Conservation (phyloP, 108 stramenopile species). For the Schizochytrium sp. region DNA sequence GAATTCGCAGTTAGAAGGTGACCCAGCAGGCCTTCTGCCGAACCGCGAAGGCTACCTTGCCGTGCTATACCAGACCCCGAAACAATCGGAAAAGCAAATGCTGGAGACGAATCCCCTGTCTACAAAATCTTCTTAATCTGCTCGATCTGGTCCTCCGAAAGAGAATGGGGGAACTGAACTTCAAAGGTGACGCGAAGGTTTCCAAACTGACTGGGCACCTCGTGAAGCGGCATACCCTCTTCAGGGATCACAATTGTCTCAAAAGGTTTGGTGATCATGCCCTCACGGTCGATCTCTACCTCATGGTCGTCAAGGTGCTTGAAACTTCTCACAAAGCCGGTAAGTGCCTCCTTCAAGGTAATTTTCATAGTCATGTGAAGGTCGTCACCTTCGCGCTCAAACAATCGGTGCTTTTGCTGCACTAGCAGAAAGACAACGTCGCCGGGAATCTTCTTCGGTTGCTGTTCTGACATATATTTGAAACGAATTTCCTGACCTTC, state of each 20-base stretch:
- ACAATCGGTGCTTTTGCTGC: conserved; percentile 70
- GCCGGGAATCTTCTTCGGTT: conserved; percentile 67
- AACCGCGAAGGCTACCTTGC: conserved; percentile 22
- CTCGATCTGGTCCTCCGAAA: conserved; percentile 51
- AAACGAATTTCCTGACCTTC: conserved; percentile 56
- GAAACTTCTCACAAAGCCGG: conserved; percentile 72
- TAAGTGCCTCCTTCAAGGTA: conserved; percentile 74
- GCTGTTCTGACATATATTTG: conserved; percentile 65
- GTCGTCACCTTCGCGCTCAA: conserved; percentile 73
- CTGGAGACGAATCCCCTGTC: not conserved
- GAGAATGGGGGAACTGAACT: conserved; percentile 64
- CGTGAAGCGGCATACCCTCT: conserved; percentile 77
- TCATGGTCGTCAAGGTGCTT: conserved; percentile 75
- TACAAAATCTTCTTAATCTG: conserved; percentile 39
- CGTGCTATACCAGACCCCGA: not conserved
- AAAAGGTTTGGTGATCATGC: conserved; percentile 69
- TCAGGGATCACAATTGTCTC: conserved; percentile 66
- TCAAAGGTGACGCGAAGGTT: conserved; percentile 66
- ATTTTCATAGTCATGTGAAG: conserved; percentile 73
- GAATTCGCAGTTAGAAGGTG: not conserved
- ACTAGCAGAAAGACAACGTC: conserved; percentile 73
- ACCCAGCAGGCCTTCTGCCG: not conserved
- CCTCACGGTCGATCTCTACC: conserved; percentile 65
- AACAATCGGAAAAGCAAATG: not conserved
- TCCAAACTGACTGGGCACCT: conserved; percentile 61